phyloP scores from a whole-genome alignment of 1,139 yeast genomes.

The Candida freyschussii region DNA sequence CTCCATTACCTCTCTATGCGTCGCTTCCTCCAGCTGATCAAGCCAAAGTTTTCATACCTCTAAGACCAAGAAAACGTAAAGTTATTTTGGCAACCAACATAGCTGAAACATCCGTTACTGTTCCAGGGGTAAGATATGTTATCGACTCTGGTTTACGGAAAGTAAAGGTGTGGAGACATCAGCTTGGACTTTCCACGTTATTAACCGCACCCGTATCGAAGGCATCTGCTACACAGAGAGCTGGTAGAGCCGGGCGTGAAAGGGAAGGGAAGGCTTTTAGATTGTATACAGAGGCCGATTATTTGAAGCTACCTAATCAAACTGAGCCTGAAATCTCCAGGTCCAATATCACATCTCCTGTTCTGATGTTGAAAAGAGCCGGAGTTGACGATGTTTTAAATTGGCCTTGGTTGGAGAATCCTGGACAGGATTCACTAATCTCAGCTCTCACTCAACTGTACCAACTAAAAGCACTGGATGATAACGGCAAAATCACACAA shows the following conservation, averaged over 20 bases:
- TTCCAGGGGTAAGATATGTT: constrained; percentile 92
- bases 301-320: constrained; percentile 56
- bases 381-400: constrained; percentile 79
- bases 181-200: constrained; percentile 83
- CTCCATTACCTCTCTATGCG: constrained; percentile 85
- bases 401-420: constrained; percentile 93
- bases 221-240: constrained; percentile 91
- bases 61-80: constrained; percentile 63
- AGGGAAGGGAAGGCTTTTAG: constrained; percentile 85
- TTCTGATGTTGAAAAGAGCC: constrained; percentile 74
- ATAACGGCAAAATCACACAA: constrained; percentile 66
- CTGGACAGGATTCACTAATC: constrained; percentile 71
- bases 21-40: constrained; percentile 86
- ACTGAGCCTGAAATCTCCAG: constrained; percentile 92
- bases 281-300: constrained; percentile 72
- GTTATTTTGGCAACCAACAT: constrained; percentile 89
- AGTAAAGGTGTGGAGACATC: constrained; percentile 92
- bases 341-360: constrained; percentile 79
- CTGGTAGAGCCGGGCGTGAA: constrained; percentile 99
- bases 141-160: constrained; percentile 90
- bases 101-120: constrained; percentile 96
- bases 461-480: constrained; percentile 74
- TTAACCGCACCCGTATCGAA: constrained; percentile 89
- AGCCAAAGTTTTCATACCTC: constrained; percentile 63
- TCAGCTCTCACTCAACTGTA: constrained; percentile 77